Evolutionary conservation across 352 stramenopile species (phyloP), one percentile per base, ranked within the genome.

Genomic region (Phytopythium helicoides): DNA sequence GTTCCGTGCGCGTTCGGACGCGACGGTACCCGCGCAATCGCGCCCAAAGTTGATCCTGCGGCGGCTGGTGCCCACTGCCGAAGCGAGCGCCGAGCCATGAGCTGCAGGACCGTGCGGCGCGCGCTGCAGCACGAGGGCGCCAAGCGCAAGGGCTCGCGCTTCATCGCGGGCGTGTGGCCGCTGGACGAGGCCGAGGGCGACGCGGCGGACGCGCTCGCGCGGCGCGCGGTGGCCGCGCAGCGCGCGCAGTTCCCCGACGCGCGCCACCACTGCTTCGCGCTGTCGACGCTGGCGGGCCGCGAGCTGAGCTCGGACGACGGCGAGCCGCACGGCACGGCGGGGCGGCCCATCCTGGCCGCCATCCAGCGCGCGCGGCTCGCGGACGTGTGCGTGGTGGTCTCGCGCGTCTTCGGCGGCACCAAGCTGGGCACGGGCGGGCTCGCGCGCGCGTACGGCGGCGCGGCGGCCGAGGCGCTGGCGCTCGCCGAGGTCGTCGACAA

Each of bases 61-160:
- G n/a, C n/a, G n/a, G n/a, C n/a, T n/a, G n/a, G n/a, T n/a, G n/a
- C n/a, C n/a, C n/a, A n/a, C n/a, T n/a, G n/a, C n/a, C n/a, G n/a
- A n/a, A n/a, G n/a, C n/a, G n/a, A n/a, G n/a, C n/a, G n/a, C n/a
- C n/a, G n/a, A n/a, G n/a, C n/a, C n/a, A n/a, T n/a, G n/a, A n/a
- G n/a, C n/a, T n/a, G n/a, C n/a, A n/a, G 59, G 39, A 86, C 73
- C 28, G 76, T 93, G 53, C 59, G 63, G 25, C 52, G 57, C 36
- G 66, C 68, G 15, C 59, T 91, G 47, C 73, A 90, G 67, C 62
- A 87, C 47, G 80, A 93, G 66, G 84, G 83, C 54, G 74, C 67
- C 21, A 93, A 93, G 73, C 80, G 78, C 61, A 93, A 90, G 62
- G 76, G 78, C 52, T 92, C 82, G 36, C 80, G 82, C 53, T 92